Conservation (phyloP, 345 rosid species). For the Combretum micranthum region DNA sequence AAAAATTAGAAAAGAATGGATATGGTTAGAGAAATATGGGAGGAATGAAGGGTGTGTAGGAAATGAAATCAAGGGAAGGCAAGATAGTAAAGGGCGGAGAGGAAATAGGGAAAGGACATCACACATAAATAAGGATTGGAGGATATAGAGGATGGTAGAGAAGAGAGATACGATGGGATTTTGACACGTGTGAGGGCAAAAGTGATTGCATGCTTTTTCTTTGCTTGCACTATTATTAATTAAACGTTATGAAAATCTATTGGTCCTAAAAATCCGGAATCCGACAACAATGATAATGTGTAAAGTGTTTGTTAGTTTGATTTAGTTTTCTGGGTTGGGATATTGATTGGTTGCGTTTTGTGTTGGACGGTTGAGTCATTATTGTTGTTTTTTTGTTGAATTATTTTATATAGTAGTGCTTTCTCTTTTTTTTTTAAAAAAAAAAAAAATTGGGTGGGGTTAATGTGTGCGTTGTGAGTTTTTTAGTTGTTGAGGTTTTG, state of each 20-base stretch:
- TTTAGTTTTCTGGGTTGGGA: conserved; percentile 14
- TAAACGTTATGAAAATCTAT: conserved; percentile 1
- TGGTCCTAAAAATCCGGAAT: conserved; percentile 10
- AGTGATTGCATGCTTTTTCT: not conserved
- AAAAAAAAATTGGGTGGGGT: too few species aligned
- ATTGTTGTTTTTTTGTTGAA: not conserved
- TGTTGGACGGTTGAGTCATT: conserved; percentile 7
- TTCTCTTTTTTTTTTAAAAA: too few species aligned
- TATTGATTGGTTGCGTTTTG: conserved; percentile 4
- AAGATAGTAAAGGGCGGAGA: conserved; percentile 13
- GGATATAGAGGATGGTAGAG: not conserved
- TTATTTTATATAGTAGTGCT: too few species aligned
- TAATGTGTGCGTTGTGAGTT: too few species aligned
- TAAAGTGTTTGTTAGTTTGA: too few species aligned
- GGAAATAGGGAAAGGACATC: too few species aligned
- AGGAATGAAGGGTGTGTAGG: conserved; percentile 20
- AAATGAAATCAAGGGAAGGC: conserved; percentile 9
- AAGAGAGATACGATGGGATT: not conserved
- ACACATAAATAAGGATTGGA: not conserved
- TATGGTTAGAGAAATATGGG: conserved; percentile 1
- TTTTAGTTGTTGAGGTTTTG: too few species aligned
- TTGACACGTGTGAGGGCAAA: conserved; percentile 19
- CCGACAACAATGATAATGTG: conserved; percentile 10
- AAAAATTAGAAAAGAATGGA: not conserved
- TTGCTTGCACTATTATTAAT: not conserved